A percentile compares a stretch with the other conserved stretches of the same genome.
These are phyloP conservation scores for Capsicum baccatum DNA, from an alignment of 257 asterid species.

Conservation along the genomic window DNA sequence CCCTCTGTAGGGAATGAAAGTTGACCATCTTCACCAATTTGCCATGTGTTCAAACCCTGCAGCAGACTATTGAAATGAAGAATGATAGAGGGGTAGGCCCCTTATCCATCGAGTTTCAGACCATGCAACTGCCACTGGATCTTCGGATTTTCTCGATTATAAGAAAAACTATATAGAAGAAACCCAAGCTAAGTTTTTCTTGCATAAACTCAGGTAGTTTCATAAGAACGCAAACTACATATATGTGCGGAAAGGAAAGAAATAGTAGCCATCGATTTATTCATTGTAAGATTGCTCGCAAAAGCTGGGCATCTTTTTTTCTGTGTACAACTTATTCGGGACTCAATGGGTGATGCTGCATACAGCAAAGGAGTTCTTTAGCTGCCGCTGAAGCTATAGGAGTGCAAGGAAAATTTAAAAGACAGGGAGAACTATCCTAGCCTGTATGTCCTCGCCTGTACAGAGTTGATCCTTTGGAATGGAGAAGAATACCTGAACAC, in stretches of 20 bases:
- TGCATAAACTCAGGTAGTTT: constrained; percentile 9
- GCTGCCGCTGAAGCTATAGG: neutral
- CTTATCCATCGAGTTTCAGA: neutral
- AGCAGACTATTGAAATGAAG: neutral
- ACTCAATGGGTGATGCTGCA: neutral
- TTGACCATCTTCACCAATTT: neutral
- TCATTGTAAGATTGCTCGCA: neutral
- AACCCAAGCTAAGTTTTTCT: constrained; percentile 20
- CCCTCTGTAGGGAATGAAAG: neutral
- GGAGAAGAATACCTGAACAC: neutral
- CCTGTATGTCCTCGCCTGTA: neutral
- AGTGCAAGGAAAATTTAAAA: neutral
- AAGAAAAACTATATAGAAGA: neutral
- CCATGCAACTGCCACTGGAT: neutral
- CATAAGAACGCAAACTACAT: constrained; percentile 1
- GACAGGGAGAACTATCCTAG: constrained; percentile 4
- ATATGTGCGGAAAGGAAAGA: neutral
- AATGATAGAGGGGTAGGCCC: neutral
- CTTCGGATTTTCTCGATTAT: neutral
- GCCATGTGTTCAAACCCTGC: neutral
- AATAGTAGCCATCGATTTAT: neutral
- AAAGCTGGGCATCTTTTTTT: neutral
- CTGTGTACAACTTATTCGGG: neutral
- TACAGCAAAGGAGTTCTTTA: constrained; percentile 5
- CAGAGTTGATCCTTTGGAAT: constrained; percentile 17